Evolutionary conservation across 768 basidiomycete species (phyloP).

Genomic region (Trametes punicea): DNA sequence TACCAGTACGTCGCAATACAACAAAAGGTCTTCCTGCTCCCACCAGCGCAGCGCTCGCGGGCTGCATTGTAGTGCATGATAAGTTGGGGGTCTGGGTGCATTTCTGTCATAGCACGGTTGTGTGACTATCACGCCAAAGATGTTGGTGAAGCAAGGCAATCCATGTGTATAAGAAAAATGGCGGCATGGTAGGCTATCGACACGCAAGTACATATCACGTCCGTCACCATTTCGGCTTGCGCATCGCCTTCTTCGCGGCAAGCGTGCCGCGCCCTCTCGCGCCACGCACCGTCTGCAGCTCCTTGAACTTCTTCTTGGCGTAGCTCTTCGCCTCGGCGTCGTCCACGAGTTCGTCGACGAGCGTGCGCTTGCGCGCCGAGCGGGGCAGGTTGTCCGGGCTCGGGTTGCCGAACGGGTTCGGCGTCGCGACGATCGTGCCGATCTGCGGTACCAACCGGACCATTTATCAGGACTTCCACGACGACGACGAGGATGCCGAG

Average conservation of each 20-base stretch:
- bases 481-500: neutral
- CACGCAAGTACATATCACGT: neutral
- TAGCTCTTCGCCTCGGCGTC: conserved; percentile 84
- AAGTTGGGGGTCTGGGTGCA: too few relatives aligned
- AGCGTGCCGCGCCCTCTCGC: conserved; percentile 70
- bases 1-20: conserved; percentile 10
- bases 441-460: conserved; percentile 56
- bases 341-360: conserved; percentile 87
- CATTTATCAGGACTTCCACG: conserved; percentile 2
- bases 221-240: conserved; percentile 64
- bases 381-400: conserved; percentile 69
- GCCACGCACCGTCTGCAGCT: conserved; percentile 64
- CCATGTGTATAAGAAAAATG: too few relatives aligned
- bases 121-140: too few relatives aligned
- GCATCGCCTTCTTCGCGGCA: conserved; percentile 57
- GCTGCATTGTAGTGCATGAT: too few relatives aligned
- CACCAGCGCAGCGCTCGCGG: neutral
- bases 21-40: conserved; percentile 2
- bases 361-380: conserved; percentile 69
- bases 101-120: neutral
- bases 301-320: conserved; percentile 89
- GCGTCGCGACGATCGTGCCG: conserved; percentile 70
- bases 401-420: conserved; percentile 68
- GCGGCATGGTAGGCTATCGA: too few relatives aligned
- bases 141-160: too few relatives aligned